Base-by-base conservation (phyloP, 495 filamentous ascomycete genomes). In the Bathelium albidoporum region DNA sequence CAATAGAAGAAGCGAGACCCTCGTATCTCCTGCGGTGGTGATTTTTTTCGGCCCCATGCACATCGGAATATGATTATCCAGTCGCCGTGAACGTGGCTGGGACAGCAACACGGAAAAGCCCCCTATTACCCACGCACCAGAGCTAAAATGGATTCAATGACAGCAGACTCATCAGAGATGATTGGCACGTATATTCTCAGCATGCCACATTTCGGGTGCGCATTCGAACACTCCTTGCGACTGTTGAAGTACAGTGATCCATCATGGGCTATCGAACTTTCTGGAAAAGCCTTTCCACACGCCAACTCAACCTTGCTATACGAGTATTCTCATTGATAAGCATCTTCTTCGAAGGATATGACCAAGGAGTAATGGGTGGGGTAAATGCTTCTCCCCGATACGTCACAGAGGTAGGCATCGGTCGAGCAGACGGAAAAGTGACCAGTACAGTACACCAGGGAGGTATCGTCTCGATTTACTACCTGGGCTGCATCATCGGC, bases 301-400 rank as follows among this genome's bases (percentile, higher is more conserved):
- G 69, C 3, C 72, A 78, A 66, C 71, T 80, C 52, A 78, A 76
- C 66, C 9, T 76, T 11, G 72, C 75, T 16, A 79, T 81, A 58
- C 76, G 79, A 43, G 64, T 67, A 29, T 79, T 82, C 58, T 81
- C 77, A 28, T 71, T 79, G 14, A 69, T 82, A 18, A 77, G 75
- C 22, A 81, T 82, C 60, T 82, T 82, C 71, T 81, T 82, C 71
- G 77, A 80, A 63, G 80, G 81, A n/a, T 82, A 81, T 71, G 79
- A 81, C 52, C 79, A 81, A 64, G 79, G 79, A 28, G 77, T 81
- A 36, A 81, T 80, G 76, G 78, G 78, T n/a, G 77, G 76, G 36
- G 77, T 81, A 44, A 82, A 81, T 58, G 68, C 72, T 59, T 62
- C 77, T 32, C 75, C 74, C 3, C 69, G 62, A 10, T 81, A 79